phyloP scores from a whole-genome alignment of 768 basidiomycete genomes.

The Antrodiella citrinella region DNA sequence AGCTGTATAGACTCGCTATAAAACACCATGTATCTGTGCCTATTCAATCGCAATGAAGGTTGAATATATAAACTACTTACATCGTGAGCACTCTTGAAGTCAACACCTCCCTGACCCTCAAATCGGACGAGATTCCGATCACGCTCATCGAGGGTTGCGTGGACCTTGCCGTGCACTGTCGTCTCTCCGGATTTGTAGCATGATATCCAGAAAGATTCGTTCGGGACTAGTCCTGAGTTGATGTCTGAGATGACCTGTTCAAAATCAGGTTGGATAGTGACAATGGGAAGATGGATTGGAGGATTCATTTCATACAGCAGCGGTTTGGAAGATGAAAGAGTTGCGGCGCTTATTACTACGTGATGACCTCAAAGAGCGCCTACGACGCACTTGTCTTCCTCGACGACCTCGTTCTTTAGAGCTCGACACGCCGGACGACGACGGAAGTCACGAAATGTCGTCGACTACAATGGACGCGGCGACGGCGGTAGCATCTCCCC shows the following conservation, averaged over 20 bases:
- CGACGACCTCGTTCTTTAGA: background rate
- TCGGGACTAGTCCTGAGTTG: constrained; percentile 41
- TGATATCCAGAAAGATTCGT: constrained; percentile 68
- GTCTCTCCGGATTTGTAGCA: constrained; percentile 48
- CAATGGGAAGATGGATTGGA: constrained; percentile 33
- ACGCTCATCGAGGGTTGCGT: constrained; percentile 42
- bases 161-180: constrained; percentile 60
- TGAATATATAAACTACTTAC: background rate
- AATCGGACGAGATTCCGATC: constrained; percentile 43
- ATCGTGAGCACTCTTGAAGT: constrained; percentile 26
- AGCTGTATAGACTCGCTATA: constrained; percentile 22
- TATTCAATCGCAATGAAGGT: background rate
- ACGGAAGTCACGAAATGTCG: background rate
- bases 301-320: background rate
- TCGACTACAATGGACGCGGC: background rate
- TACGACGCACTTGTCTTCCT: background rate
- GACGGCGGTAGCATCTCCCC: background rate
- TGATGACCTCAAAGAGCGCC: too few relatives aligned
- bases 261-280: constrained; percentile 56
- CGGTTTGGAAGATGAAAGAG: background rate
- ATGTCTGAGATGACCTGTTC: constrained; percentile 56
- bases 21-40: constrained; percentile 20
- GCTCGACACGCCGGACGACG: background rate
- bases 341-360: too few relatives aligned
- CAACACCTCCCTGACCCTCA: constrained; percentile 38